phyloP scores from a whole-genome alignment of 2,329 filamentous ascomycete genomes.

The Phyllosticta citribraziliensis region DNA sequence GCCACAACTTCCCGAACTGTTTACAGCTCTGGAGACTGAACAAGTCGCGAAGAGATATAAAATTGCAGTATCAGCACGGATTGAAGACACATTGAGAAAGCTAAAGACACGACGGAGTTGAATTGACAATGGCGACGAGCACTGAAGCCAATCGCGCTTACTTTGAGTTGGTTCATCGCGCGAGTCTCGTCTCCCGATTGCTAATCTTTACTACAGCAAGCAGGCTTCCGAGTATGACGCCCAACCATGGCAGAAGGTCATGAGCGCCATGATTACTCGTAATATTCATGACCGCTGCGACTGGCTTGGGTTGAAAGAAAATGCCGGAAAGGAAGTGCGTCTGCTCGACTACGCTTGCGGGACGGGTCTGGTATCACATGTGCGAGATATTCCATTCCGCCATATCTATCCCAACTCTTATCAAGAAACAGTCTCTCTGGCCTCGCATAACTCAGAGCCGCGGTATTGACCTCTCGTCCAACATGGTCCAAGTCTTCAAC shows the following conservation, averaged over 20 bases:
- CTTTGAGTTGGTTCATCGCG: conserved; percentile 21
- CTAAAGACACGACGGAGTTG: neutral
- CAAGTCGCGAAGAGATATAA: neutral
- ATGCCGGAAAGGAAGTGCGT: conserved; percentile 27
- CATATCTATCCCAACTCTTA: neutral
- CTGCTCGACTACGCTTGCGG: conserved; percentile 71
- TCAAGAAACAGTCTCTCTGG: conserved; percentile 42
- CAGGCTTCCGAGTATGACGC: conserved; percentile 47
- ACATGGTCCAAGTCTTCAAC: conserved; percentile 63
- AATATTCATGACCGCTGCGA: conserved; percentile 44
- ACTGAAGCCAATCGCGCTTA: conserved; percentile 27
- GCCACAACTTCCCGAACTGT: neutral
- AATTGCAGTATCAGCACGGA: neutral
- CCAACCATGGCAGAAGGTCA: conserved; percentile 42
- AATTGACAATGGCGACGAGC: conserved; percentile 2
- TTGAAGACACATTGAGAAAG: neutral
- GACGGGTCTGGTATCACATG: conserved; percentile 55
- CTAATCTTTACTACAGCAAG: conserved; percentile 30
- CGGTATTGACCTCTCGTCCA: conserved; percentile 61
- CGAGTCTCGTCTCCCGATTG: neutral
- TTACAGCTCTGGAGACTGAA: neutral
- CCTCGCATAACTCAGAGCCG: conserved; percentile 53
- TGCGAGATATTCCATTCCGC: conserved; percentile 26
- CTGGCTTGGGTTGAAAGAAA: conserved; percentile 47
- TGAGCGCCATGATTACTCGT: conserved; percentile 44